Conservation (phyloP, 371 early-diverging fungal species). For the Rhizopus sp. region DNA sequence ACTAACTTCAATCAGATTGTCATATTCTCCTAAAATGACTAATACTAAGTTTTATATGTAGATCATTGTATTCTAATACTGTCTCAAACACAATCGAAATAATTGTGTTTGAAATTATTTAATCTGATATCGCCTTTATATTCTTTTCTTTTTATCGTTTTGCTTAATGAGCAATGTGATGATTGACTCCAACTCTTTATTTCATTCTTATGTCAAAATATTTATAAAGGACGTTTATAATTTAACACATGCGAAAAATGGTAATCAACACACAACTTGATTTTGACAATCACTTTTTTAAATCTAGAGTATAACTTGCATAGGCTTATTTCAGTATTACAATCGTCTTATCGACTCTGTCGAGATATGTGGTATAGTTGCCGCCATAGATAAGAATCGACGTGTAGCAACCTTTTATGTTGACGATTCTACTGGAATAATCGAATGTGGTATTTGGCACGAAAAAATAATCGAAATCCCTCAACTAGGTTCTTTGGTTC, state of each 20-base stretch:
- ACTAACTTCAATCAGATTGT: no score
- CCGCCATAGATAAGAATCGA: conserved; percentile 6
- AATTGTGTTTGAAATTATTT: background rate
- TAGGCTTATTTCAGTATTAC: conserved; percentile 7
- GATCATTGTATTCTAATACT: no score
- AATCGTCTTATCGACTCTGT: conserved; percentile 9
- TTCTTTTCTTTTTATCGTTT: conserved; percentile 1
- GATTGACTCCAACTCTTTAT: conserved; percentile 9
- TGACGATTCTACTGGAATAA: conserved; percentile 21
- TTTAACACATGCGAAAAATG: background rate
- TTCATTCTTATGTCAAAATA: conserved; percentile 8
- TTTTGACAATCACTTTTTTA: background rate
- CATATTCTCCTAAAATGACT: no score
- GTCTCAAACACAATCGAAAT: no score
- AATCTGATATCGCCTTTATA: background rate
- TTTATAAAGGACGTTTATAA: conserved; percentile 4
- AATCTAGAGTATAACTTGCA: background rate
- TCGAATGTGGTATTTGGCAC: conserved; percentile 17
- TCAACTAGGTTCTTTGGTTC: conserved; percentile 14
- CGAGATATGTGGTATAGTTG: conserved; percentile 16
- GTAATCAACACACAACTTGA: background rate
- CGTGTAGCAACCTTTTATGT: conserved; percentile 7
- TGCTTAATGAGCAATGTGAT: background rate
- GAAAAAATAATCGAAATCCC: background rate
- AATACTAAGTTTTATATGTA: no score